These are phyloP conservation scores for Lachancea dasiensis DNA, from an alignment of 805 yeast species.

Conservation along the genomic window DNA sequence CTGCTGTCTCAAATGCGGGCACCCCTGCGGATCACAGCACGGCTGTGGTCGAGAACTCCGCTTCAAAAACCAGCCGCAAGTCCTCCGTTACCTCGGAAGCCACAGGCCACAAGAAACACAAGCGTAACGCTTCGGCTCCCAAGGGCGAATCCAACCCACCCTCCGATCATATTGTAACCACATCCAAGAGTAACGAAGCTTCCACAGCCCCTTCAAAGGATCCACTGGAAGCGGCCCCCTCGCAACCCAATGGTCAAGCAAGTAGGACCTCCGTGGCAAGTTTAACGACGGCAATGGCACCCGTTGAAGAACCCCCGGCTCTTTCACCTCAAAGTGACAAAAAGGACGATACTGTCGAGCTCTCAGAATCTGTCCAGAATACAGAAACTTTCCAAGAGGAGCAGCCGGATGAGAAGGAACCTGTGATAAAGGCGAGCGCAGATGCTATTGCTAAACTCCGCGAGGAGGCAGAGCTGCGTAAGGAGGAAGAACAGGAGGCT, in stretches of 20 bases:
- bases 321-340: background rate
- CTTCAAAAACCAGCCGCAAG: no score
- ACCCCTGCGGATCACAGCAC: slow-evolving; percentile 2
- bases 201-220: background rate
- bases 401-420: slow-evolving; percentile 8
- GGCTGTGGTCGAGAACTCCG: background rate
- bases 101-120: slow-evolving; percentile 7
- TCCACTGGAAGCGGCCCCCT: no score
- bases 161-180: no score
- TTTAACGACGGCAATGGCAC: no score
- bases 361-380: no score
- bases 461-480: slow-evolving; percentile 37
- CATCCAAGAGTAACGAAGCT: background rate
- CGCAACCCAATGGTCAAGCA: no score
- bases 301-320: background rate
- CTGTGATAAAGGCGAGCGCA: slow-evolving; percentile 32
- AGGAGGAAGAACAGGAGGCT: slow-evolving; percentile 31
- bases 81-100: slow-evolving; percentile 6
- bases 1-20: slow-evolving; percentile 12
- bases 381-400: background rate
- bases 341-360: no score
- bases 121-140: slow-evolving; percentile 2
- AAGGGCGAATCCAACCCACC: background rate
- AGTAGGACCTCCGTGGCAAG: no score
- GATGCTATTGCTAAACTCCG: slow-evolving; percentile 36